Percentiles rank a stretch among this genome's conserved stretches.
Conservation (phyloP, 345 rosid species). For the Firmiana major region DNA sequence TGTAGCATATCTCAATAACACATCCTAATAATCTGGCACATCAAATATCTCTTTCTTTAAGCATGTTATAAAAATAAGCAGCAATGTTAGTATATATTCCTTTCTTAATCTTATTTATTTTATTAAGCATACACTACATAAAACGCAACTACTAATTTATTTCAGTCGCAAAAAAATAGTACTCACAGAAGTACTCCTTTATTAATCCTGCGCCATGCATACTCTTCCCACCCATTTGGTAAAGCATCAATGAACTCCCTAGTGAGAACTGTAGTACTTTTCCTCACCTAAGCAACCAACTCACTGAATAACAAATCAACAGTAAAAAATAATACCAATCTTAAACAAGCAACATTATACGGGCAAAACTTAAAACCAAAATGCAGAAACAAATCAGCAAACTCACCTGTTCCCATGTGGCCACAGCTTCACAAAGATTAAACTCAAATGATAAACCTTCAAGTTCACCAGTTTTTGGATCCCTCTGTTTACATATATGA, state of each 20-base stretch:
- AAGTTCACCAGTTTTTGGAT: constrained; percentile 82
- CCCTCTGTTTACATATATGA: constrained; percentile 44
- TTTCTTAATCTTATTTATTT: neutral
- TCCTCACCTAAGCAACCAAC: constrained; percentile 70
- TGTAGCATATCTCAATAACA: constrained; percentile 3
- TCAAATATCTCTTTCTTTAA: neutral
- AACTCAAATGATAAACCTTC: constrained; percentile 79
- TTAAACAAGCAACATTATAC: neutral
- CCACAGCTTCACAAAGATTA: constrained; percentile 77
- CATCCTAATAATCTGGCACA: neutral
- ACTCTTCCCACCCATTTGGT: constrained; percentile 95
- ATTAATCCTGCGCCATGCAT: constrained; percentile 95
- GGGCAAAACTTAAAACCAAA: neutral
- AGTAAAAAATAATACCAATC: constrained; percentile 20
- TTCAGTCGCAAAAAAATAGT: neutral
- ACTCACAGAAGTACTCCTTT: constrained; percentile 87
- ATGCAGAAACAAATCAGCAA: constrained; percentile 11
- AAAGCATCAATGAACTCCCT: constrained; percentile 87
- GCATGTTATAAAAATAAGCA: neutral
- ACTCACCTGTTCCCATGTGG: constrained; percentile 23
- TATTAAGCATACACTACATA: neutral
- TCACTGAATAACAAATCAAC: constrained; percentile 44
- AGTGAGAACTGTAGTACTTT: constrained; percentile 84
- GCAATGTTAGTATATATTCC: neutral
- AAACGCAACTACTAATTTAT: neutral